These are phyloP conservation scores for Teunomyces panamensis DNA, from an alignment of 805 yeast genomes.

Conservation along the genomic window DNA sequence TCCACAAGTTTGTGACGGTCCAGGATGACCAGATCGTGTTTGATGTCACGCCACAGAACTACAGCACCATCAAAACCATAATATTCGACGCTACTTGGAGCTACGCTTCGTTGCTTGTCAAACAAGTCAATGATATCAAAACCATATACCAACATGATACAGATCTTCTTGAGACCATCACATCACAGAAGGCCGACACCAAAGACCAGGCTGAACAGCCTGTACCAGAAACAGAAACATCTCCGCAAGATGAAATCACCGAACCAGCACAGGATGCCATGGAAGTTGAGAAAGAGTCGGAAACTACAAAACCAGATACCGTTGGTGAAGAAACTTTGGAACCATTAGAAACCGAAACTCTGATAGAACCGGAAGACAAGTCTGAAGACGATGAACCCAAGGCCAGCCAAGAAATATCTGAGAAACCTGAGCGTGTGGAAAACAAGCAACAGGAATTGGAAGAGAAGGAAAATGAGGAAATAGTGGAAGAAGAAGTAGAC, in stretches of 20 bases:
- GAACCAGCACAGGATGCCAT: background rate
- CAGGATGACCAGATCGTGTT: slow-evolving; percentile 19
- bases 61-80: slow-evolving; percentile 19
- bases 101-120: slow-evolving; percentile 19
- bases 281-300: background rate
- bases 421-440: background rate
- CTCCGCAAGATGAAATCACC: background rate
- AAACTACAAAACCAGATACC: background rate
- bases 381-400: no score
- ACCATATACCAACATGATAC: background rate
- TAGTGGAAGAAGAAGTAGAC: background rate
- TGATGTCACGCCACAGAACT: slow-evolving; percentile 13
- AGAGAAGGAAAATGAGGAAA: background rate
- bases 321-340: background rate
- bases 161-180: background rate
- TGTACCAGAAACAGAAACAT: background rate
- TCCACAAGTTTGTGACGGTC: slow-evolving; percentile 20
- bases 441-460: background rate
- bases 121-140: slow-evolving; percentile 20
- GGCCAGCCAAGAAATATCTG: no score
- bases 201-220: background rate
- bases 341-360: no score
- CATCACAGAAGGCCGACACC: background rate
- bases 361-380: no score
- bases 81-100: slow-evolving; percentile 18